Conservation (phyloP, 2,329 filamentous ascomycete genomes). For the Scytalidium lignicola region DNA sequence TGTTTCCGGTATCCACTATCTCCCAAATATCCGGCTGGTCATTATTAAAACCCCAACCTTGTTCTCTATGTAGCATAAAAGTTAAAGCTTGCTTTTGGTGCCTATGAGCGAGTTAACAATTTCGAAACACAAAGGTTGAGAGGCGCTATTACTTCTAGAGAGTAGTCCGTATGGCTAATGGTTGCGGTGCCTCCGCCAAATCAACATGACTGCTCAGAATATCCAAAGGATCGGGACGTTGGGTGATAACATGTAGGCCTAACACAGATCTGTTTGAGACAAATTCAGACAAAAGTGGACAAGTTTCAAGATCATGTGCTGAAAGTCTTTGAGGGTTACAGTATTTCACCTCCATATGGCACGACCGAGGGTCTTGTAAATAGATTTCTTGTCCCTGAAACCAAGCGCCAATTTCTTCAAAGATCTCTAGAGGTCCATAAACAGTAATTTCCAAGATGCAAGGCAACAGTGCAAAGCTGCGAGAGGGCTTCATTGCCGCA, state of each 20-base stretch:
- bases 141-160: too few species aligned
- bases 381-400: slow-evolving; percentile 3
- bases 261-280: too few species aligned
- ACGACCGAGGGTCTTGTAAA: slow-evolving; percentile 7
- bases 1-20: slow-evolving; percentile 21
- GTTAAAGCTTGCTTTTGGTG: slow-evolving; percentile 33
- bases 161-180: too few species aligned
- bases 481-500: too few species aligned
- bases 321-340: slow-evolving; percentile 3
- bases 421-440: slow-evolving; percentile 7
- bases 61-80: slow-evolving; percentile 35
- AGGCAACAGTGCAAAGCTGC: too few species aligned
- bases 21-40: slow-evolving; percentile 8
- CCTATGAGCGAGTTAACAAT: slow-evolving; percentile 14
- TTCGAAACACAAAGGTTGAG: too few species aligned
- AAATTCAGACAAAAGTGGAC: too few species aligned
- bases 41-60: slow-evolving; percentile 28
- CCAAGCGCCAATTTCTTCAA: slow-evolving; percentile 4
- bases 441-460: background rate
- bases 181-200: too few species aligned
- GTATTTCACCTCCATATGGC: slow-evolving; percentile 7
- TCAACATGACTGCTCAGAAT: too few species aligned
- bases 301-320: too few species aligned
- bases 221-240: too few species aligned
- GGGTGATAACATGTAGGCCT: too few species aligned